Conservation (phyloP, 371 early-diverging fungal species). For the Parasitella parasitica region DNA sequence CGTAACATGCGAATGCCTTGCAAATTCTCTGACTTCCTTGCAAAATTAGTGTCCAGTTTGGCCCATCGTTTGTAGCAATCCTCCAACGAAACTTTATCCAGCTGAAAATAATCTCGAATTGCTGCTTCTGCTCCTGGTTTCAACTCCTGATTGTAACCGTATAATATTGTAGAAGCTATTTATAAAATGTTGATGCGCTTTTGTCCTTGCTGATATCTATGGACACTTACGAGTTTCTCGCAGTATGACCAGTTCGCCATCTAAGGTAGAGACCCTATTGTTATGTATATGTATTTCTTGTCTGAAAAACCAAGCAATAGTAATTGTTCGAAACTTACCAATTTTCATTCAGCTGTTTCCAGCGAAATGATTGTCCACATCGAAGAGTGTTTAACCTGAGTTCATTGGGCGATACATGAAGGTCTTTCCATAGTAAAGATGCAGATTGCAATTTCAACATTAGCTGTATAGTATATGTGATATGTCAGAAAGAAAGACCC, state of each 20-base stretch:
- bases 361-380: slow-evolving; percentile 91
- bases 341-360: slow-evolving; percentile 56
- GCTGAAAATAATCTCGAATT: slow-evolving; percentile 76
- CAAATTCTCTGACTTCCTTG: slow-evolving; percentile 50
- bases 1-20: slow-evolving; percentile 80
- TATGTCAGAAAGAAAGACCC: too few species aligned
- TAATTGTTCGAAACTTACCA: too few species aligned
- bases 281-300: too few species aligned
- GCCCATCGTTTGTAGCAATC: slow-evolving; percentile 73
- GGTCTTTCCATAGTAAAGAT: slow-evolving; percentile 55
- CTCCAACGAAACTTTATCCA: slow-evolving; percentile 59
- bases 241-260: slow-evolving; percentile 22
- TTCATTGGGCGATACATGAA: slow-evolving; percentile 63
- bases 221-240: slow-evolving; percentile 24
- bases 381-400: slow-evolving; percentile 77
- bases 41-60: slow-evolving; percentile 65
- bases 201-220: not conserved
- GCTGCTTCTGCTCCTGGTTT: slow-evolving; percentile 17
- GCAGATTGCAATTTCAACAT: not conserved
- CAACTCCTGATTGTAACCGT: slow-evolving; percentile 19
- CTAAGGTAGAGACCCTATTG: slow-evolving; percentile 23
- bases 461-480: too few species aligned
- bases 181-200: not conserved
- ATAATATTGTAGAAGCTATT: slow-evolving; percentile 30
- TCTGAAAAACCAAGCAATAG: too few species aligned